Conservation (phyloP, 2,329 filamentous ascomycete genomes). For the Alternaria longipes region DNA sequence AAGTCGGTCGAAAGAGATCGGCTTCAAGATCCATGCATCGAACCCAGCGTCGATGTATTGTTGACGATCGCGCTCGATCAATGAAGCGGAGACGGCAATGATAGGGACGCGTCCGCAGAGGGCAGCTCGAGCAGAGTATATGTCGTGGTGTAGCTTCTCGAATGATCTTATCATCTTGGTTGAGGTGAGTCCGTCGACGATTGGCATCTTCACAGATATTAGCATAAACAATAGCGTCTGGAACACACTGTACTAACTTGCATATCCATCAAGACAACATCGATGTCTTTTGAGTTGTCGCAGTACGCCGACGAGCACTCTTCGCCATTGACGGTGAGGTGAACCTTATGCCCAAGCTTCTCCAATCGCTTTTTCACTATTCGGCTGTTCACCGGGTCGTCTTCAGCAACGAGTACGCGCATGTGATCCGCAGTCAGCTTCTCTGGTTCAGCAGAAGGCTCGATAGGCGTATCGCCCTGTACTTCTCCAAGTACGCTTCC, state of each 20-base stretch:
- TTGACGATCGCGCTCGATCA: constrained; percentile 73
- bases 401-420: constrained; percentile 81
- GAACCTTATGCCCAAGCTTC: constrained; percentile 75
- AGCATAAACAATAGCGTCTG: neutral
- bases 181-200: constrained; percentile 83
- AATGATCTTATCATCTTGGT: constrained; percentile 83
- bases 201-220: constrained; percentile 75
- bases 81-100: constrained; percentile 85
- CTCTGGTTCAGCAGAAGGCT: constrained; percentile 20
- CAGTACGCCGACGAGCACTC: constrained; percentile 79
- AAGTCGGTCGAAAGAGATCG: constrained; percentile 81
- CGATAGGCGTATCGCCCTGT: constrained; percentile 24
- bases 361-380: constrained; percentile 83
- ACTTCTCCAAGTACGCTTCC: constrained; percentile 45
- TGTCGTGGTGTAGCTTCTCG: constrained; percentile 65
- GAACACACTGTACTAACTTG: constrained; percentile 67
- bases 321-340: constrained; percentile 81
- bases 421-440: constrained; percentile 57
- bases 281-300: constrained; percentile 70
- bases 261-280: constrained; percentile 91
- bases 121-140: constrained; percentile 67
- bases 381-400: constrained; percentile 86
- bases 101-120: constrained; percentile 76
- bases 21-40: constrained; percentile 91
- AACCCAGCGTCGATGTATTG: constrained; percentile 81